Evolutionary conservation across 495 filamentous ascomycete genomes (phyloP), one percentile per base, ranked within the genome.

Genomic region (Aspergillus funiculosus): DNA sequence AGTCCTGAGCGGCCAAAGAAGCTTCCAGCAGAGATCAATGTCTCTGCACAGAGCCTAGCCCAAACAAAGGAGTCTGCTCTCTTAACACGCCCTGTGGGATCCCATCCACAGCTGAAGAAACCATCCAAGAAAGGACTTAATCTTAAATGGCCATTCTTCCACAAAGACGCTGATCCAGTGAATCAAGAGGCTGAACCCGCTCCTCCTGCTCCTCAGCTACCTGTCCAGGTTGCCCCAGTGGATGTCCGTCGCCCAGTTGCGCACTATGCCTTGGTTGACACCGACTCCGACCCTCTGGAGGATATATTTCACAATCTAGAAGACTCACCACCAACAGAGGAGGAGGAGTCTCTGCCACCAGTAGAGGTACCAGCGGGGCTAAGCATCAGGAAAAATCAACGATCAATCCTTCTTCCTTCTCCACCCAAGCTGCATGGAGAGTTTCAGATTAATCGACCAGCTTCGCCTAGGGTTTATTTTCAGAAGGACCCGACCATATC

Each of bases 191-290:
- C n/a, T n/a, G 9, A 39, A 1, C 32, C 48, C 10, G 41, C 28
- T 11, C 35, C 49, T 4, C 43, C 62, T 20, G 50, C 57, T 5
- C 45, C 57, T 15, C 52, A 68, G 39, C 53, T 75, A 17, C 65
- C 65, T 43, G 71, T 67, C 14, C 60, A 62, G 5, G 63, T 75
- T 25, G 51, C 72, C n/a, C 58, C 62, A 7, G 46, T 64, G 7
- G 48, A 59, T 14, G 59, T 59, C 19, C 58, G 51, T 32, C 69
- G 75, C 13, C 70, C 72, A 17, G 59, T 79, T 46, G 82, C 89
- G 2, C 89, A 94, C 56, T 96, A 96, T 62, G 86, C 88, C 1
- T 71, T 92, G 51, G 73, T 92, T 41, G 89, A 92, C 51, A 71
- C 78, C 2, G 86, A 91, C 50, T 81, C 81, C 3, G 83, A 85